Base-by-base conservation (phyloP, 306 rosid genomes). In the Gynostemma pentaphyllum region DNA sequence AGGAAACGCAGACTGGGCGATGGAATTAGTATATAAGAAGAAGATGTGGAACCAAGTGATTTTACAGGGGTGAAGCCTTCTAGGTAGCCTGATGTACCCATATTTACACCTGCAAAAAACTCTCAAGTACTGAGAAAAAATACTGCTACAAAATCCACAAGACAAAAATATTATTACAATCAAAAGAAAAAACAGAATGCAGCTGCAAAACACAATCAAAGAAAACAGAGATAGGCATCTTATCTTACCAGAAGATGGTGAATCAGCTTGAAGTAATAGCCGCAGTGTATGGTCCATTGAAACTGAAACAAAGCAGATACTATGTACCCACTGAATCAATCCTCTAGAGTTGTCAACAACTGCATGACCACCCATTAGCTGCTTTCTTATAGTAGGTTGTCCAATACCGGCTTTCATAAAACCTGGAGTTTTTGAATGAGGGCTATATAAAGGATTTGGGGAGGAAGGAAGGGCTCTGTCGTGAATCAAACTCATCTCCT, bases 61-160 rank as follows among this genome's bases (percentile, higher is more conserved):
- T 88, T 91, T 61, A 91, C 96, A n/a, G 98, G 96, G 19, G 96
- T 82, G 74, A 85, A 87, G 61, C 96, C 98, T 85, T 91, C 98
- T 7, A 85, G 68, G 79, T 83, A 88, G 60, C 83, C 76, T 40
- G 75, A 71, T 11, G 73, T 28, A 71, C 75, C 80, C 44, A 72
- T 21, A 60, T 78, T 74, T 72, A 74, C 67, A 36, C 83, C 83
- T 75, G 80, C 68, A 61, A 5, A 63, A 55, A 52, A 27, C 19
- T 57, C 54, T 28, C 45, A 32, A 76, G 62, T 56, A 75, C 64
- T 44, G 9, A 76, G 27, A 42, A 9, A 62, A 62, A 24, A n/a
- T 11, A 22, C 67, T 42, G 23, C 45, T 34, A 16, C 45, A 18
- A 9, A 32, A 34, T 45, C 9, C 9, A 34, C 64, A 6, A 30